Evolutionary conservation across 257 asterid species (phyloP).

Genomic region (Solanum raphanifolium): DNA sequence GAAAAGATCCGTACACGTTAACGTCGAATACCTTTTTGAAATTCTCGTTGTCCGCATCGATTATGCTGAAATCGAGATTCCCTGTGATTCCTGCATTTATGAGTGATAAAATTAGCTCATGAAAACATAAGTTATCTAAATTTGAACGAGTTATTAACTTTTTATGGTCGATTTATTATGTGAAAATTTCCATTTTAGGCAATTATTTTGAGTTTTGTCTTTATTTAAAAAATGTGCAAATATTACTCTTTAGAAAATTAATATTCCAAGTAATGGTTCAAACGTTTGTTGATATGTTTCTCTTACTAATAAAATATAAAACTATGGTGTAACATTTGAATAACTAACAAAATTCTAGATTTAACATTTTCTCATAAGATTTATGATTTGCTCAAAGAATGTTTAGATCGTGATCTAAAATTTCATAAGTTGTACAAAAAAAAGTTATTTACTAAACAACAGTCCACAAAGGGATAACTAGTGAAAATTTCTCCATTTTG

Average conservation of each 20-base stretch:
- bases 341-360: neutral
- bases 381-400: neutral
- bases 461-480: neutral
- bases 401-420: neutral
- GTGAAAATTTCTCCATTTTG: neutral
- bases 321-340: neutral
- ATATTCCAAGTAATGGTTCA: too few relatives aligned
- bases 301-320: too few relatives aligned
- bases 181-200: neutral
- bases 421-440: neutral
- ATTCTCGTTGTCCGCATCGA: constrained; percentile 35
- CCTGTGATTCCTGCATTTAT: constrained; percentile 60
- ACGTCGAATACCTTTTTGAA: constrained; percentile 60
- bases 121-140: neutral
- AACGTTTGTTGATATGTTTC: too few relatives aligned
- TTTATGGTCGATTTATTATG: too few relatives aligned
- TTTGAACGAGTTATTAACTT: too few relatives aligned
- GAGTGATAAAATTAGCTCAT: neutral
- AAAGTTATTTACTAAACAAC: neutral
- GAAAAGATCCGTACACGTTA: constrained; percentile 54
- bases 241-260: too few relatives aligned
- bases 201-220: too few relatives aligned
- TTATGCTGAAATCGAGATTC: constrained; percentile 32
- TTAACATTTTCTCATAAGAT: neutral
- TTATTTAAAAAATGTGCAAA: too few relatives aligned